A percentile compares a stretch with the other conserved stretches of the same genome.
These are phyloP conservation scores for Ganoderma sp. DNA, from an alignment of 1,284 basidiomycete species.

Conservation along the genomic window DNA sequence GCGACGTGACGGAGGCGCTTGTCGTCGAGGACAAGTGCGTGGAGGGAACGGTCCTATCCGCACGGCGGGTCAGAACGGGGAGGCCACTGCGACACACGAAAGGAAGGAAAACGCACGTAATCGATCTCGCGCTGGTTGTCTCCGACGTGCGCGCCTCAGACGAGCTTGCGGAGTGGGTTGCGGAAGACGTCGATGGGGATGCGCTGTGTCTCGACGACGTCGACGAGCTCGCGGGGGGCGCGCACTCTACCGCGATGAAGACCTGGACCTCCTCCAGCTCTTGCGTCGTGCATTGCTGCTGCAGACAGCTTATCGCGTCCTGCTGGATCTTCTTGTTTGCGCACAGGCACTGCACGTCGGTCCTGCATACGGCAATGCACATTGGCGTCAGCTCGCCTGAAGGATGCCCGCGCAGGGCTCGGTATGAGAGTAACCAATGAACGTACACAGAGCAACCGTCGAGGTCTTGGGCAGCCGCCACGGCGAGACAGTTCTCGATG, in stretches of 20 bases:
- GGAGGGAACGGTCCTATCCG: background rate
- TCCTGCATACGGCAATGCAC: too few species aligned
- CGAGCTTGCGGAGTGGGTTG: background rate
- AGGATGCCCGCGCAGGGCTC: too few species aligned
- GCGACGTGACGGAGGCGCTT: background rate
- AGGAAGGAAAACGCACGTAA: background rate
- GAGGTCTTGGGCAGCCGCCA: background rate
- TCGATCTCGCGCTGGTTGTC: too few species aligned
- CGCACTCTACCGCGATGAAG: constrained; percentile 3
- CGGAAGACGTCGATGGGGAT: background rate
- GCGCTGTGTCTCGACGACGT: background rate
- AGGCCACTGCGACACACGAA: too few species aligned
- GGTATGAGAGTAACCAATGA: too few species aligned
- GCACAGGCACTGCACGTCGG: constrained; percentile 8
- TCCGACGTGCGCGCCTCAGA: background rate
- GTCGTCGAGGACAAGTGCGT: background rate
- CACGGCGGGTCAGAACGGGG: background rate
- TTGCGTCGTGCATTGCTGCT: constrained; percentile 7
- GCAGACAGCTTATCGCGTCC: constrained; percentile 2
- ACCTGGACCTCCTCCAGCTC: background rate
- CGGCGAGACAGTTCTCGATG: background rate
- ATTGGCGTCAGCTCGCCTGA: too few species aligned
- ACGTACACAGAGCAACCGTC: constrained; percentile 8
- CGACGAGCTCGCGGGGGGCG: background rate
- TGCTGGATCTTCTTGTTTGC: constrained; percentile 11